These are phyloP conservation scores for Lagenaria siceraria DNA, from an alignment of 306 rosid genomes.

Conservation along the genomic window DNA sequence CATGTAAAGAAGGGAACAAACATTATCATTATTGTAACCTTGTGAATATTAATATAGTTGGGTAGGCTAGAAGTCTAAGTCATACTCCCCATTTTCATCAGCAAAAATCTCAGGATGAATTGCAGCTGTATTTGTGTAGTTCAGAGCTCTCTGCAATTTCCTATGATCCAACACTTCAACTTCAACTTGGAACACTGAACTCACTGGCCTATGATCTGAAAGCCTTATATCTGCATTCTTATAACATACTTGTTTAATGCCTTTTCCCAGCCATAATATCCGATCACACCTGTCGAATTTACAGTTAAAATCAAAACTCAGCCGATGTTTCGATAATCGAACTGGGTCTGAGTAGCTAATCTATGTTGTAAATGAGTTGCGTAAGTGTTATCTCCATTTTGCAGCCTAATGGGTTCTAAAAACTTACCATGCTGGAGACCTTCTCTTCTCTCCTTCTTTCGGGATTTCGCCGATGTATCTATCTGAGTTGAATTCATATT, in stretches of 20 bases:
- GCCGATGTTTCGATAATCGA: not conserved
- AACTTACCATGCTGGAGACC: slow-evolving; percentile 95
- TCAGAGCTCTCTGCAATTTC: slow-evolving; percentile 64
- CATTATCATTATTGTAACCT: not conserved
- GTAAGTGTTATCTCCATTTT: too few relatives aligned
- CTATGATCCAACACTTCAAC: slow-evolving; percentile 81
- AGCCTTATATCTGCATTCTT: slow-evolving; percentile 44
- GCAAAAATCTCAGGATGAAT: slow-evolving; percentile 54
- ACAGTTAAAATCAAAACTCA: not conserved
- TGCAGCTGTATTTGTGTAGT: slow-evolving; percentile 45
- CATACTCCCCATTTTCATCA: slow-evolving; percentile 32
- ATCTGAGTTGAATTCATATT: slow-evolving; percentile 60
- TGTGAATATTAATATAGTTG: not conserved
- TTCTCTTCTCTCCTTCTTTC: slow-evolving; percentile 77
- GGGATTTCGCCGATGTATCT: slow-evolving; percentile 65
- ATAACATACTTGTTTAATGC: slow-evolving; percentile 62
- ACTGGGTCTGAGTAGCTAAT: not conserved
- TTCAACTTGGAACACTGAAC: slow-evolving; percentile 57
- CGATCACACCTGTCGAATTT: slow-evolving; percentile 67
- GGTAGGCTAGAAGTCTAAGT: not conserved
- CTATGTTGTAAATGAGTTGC: not conserved
- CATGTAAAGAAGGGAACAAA: not conserved
- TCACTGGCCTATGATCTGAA: slow-evolving; percentile 84
- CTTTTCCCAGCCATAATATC: slow-evolving; percentile 72
- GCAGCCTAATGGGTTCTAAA: not conserved